Percentiles rank a stretch among this genome's conserved stretches.
phyloP scores from a whole-genome alignment of 176 grass and related monocot genomes.

The Raddia guianensis region DNA sequence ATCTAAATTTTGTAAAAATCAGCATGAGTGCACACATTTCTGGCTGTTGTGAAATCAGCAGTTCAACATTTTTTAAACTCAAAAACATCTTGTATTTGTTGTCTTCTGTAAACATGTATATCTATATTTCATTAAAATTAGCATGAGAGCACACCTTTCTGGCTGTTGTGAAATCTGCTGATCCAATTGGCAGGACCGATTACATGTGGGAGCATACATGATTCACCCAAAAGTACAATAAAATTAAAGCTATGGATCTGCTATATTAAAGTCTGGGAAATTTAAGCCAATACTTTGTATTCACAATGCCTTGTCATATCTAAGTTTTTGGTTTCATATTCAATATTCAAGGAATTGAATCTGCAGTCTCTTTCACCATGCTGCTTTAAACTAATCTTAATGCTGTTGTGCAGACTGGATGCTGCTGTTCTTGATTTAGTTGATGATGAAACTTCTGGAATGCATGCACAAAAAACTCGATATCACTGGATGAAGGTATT shows the following conservation, averaged over 20 bases:
- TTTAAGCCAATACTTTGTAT: constrained; percentile 4
- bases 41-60: too few species aligned
- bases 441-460: constrained; percentile 84
- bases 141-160: not conserved
- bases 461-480: constrained; percentile 84
- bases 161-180: not conserved
- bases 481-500: constrained; percentile 97
- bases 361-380: not conserved
- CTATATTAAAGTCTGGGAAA: not conserved
- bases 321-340: constrained; percentile 1
- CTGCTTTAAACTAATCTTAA: constrained; percentile 15
- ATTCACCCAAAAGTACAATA: not conserved
- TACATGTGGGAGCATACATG: not conserved
- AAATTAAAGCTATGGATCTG: constrained; percentile 8
- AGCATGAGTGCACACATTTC: too few species aligned
- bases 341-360: constrained; percentile 26
- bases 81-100: not conserved
- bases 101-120: constrained; percentile 7
- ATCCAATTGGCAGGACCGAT: not conserved
- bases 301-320: constrained; percentile 5
- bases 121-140: constrained; percentile 8
- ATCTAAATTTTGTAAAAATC: too few species aligned
- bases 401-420: constrained; percentile 70
- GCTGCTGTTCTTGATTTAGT: constrained; percentile 96
- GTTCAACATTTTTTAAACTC: not conserved